A percentile compares a stretch with the other conserved stretches of the same genome.
phyloP scores from a whole-genome alignment of 345 rosid species.

The Firmiana major region DNA sequence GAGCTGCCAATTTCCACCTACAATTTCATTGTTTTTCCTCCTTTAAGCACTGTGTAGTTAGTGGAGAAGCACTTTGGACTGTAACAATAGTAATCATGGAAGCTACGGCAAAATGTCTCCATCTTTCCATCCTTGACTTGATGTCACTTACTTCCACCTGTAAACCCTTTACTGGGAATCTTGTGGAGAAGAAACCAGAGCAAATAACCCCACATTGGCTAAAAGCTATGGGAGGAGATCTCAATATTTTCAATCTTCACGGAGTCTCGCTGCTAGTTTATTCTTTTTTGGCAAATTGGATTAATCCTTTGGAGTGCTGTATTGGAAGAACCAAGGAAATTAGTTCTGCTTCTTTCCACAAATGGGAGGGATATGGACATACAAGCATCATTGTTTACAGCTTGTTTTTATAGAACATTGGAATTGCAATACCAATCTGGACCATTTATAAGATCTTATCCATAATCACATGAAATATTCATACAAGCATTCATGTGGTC shows the following conservation, averaged over 20 bases:
- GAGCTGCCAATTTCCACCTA: neutral
- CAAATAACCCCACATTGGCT: neutral
- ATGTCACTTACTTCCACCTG: slow-evolving; percentile 19
- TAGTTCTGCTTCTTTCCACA: neutral
- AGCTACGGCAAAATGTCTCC: slow-evolving; percentile 22
- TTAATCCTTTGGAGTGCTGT: slow-evolving; percentile 2
- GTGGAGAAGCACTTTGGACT: slow-evolving; percentile 27
- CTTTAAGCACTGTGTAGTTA: neutral
- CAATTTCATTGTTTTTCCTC: neutral
- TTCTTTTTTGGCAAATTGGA: neutral
- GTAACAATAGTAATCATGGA: slow-evolving; percentile 22
- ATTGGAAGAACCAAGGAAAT: neutral
- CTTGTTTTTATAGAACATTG: neutral
- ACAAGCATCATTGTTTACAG: neutral
- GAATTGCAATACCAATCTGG: neutral
- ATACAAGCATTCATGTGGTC: neutral
- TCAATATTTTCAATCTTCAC: neutral
- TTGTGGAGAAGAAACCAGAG: neutral
- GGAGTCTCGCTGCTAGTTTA: neutral
- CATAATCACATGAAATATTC: neutral
- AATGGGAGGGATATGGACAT: slow-evolving; percentile 1
- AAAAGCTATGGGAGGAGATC: neutral
- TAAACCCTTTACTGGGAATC: neutral
- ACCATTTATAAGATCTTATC: neutral
- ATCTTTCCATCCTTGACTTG: slow-evolving; percentile 24